These are phyloP conservation scores for Colletotrichum liaoningense DNA, from an alignment of 2,329 filamentous ascomycete genomes.

Conservation along the genomic window DNA sequence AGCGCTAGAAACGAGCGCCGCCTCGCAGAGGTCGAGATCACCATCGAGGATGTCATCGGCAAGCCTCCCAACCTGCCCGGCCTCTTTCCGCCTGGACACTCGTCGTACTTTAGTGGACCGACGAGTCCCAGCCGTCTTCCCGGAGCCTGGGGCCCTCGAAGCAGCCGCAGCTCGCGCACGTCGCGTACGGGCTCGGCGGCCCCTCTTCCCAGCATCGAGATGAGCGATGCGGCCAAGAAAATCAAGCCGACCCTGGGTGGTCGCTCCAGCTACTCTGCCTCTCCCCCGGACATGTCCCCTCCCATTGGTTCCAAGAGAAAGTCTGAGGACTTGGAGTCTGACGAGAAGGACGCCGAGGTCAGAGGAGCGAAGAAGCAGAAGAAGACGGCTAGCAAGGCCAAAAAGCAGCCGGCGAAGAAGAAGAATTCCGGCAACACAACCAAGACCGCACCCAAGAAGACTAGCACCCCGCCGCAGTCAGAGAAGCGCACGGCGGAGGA, in stretches of 20 bases:
- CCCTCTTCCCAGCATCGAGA: background rate
- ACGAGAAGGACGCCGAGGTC: background rate
- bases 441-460: background rate
- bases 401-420: background rate
- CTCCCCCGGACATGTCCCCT: background rate
- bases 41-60: background rate
- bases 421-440: background rate
- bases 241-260: background rate
- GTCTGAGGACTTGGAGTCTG: background rate
- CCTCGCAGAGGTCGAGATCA: background rate
- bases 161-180: background rate
- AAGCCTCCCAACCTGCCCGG: background rate
- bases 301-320: background rate
- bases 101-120: conserved; percentile 1
- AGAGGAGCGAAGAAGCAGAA: background rate
- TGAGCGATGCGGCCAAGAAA: background rate
- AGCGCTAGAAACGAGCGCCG: conserved; percentile 11
- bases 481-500: background rate
- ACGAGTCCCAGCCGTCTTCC: background rate
- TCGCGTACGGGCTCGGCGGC: background rate
- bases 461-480: background rate
- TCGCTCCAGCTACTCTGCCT: background rate
- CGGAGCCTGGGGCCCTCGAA: background rate
- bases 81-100: background rate
- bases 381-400: background rate